Evolutionary conservation across 2,329 filamentous ascomycete species (phyloP).

Genomic region (Trichoderma sp.): DNA sequence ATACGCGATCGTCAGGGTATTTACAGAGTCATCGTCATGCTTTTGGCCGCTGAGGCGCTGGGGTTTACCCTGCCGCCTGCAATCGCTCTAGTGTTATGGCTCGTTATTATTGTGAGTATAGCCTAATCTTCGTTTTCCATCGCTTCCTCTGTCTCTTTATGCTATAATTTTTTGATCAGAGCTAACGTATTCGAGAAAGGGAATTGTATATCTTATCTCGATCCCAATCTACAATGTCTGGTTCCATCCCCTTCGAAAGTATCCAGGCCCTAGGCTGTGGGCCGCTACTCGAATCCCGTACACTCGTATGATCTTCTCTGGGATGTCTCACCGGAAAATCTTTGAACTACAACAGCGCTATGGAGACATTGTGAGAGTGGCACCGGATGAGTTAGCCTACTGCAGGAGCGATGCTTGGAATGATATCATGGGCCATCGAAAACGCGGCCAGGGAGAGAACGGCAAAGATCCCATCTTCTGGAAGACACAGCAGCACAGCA

Average conservation of each 20-base stretch:
- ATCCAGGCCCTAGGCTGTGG: conserved; percentile 15
- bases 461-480: conserved; percentile 22
- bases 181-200: neutral
- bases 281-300: conserved; percentile 8
- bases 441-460: conserved; percentile 25
- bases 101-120: neutral
- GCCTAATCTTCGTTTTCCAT: neutral
- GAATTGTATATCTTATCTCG: neutral
- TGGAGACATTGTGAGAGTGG: conserved; percentile 19
- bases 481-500: conserved; percentile 7
- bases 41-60: neutral
- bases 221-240: conserved; percentile 19
- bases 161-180: no score
- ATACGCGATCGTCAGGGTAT: neutral
- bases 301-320: conserved; percentile 1
- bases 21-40: neutral
- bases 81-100: neutral
- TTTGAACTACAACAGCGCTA: conserved; percentile 7
- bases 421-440: conserved; percentile 29
- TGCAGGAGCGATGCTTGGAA: conserved; percentile 22
- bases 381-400: conserved; percentile 16
- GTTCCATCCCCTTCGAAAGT: conserved; percentile 24
- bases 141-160: neutral
- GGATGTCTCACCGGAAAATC: neutral
- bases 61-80: neutral